These are phyloP conservation scores for Dothistroma septosporum DNA, from an alignment of 2,329 filamentous ascomycete species.

Conservation along the genomic window DNA sequence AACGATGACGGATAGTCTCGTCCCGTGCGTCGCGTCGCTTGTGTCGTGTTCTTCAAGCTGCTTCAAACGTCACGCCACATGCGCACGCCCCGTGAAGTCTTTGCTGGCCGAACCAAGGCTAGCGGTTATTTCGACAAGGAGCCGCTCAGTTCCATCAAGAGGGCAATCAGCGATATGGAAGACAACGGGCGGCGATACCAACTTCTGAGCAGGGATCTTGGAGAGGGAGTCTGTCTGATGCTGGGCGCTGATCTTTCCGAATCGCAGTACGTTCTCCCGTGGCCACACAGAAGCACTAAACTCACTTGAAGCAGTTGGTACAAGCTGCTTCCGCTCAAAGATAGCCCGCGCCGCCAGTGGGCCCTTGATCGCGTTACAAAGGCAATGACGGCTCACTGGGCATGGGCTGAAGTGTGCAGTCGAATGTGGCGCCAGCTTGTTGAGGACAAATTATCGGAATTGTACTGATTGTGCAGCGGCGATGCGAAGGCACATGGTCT, in stretches of 20 bases:
- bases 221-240: neutral
- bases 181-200: neutral
- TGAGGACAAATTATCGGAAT: too few species aligned
- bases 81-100: neutral
- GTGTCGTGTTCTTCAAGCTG: neutral
- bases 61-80: neutral
- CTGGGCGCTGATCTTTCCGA: neutral
- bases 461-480: too few species aligned
- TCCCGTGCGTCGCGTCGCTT: neutral
- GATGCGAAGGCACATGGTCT: too few species aligned
- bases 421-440: neutral
- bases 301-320: neutral
- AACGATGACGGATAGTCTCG: neutral
- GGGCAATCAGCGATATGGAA: neutral
- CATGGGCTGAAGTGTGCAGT: too few species aligned
- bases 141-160: neutral
- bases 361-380: neutral
- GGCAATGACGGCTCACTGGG: too few species aligned
- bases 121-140: neutral
- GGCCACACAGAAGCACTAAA: neutral
- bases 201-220: neutral
- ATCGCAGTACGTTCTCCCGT: neutral
- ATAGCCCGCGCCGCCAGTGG: neutral
- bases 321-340: neutral
- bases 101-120: neutral